phyloP scores from a whole-genome alignment of 148 eudicot genomes.

The Heliosperma pusillum region DNA sequence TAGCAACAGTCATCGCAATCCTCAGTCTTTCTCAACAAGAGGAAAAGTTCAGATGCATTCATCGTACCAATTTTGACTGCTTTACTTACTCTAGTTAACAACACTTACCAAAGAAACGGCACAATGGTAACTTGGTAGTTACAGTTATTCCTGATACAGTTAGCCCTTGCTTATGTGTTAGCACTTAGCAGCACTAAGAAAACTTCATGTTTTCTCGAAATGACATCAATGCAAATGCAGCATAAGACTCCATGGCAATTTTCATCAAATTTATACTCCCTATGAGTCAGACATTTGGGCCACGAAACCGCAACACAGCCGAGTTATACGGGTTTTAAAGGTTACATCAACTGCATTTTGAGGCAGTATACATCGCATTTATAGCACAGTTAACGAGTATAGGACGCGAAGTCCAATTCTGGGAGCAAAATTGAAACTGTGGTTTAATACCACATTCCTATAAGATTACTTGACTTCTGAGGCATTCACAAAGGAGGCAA shows the following conservation, averaged over 20 bases:
- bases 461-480: neutral
- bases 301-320: neutral
- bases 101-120: neutral
- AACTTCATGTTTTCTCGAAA: conserved; percentile 1
- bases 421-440: too few relatives aligned
- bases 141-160: neutral
- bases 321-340: too few relatives aligned
- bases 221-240: neutral
- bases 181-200: neutral
- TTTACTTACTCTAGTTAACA: neutral
- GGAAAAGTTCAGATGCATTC: neutral
- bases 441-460: neutral
- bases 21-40: neutral
- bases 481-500: neutral
- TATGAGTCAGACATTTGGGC: neutral
- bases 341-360: too few relatives aligned
- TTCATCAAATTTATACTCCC: neutral
- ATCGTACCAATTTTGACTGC: neutral
- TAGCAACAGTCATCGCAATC: neutral
- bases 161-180: neutral
- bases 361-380: too few relatives aligned
- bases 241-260: neutral
- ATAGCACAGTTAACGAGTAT: too few relatives aligned
- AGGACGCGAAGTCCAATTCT: too few relatives aligned
- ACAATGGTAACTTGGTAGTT: neutral